Evolutionary conservation across 169 alveolate species (phyloP).

Genomic region (Plasmodium vinckei): DNA sequence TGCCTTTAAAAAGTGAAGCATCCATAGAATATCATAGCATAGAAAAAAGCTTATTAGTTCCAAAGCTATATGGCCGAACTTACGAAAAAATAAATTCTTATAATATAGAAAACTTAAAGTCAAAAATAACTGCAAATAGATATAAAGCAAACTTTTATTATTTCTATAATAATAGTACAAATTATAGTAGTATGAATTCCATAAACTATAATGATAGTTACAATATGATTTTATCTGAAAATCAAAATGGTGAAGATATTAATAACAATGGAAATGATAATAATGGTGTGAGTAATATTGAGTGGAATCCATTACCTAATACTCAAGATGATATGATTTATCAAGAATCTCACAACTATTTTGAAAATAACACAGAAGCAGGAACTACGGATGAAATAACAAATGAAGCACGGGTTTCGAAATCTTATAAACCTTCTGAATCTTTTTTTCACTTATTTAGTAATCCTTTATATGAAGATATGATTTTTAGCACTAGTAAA

Average conservation of each 20-base stretch:
- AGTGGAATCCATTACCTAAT: conserved; percentile 4
- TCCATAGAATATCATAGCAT: conserved; percentile 6
- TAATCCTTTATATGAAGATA: conserved; percentile 75
- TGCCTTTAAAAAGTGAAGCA: conserved; percentile 9
- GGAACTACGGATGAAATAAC: conserved; percentile 31
- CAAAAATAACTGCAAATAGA: conserved; percentile 66
- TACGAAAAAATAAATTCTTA: conserved; percentile 60
- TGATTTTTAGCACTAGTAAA: conserved; percentile 73
- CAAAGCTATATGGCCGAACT: conserved; percentile 55
- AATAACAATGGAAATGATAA: background rate
- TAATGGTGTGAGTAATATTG: too few relatives aligned
- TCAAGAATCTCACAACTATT: conserved; percentile 12
- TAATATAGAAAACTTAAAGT: conserved; percentile 52
- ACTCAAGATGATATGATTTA: conserved; percentile 15
- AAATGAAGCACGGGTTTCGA: conserved; percentile 47
- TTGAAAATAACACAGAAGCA: conserved; percentile 3
- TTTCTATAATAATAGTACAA: conserved; percentile 45
- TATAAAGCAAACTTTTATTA: conserved; percentile 71
- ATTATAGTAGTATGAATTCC: background rate
- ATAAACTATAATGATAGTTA: conserved; percentile 1
- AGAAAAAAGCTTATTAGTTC: conserved; percentile 27
- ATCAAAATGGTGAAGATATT: background rate
- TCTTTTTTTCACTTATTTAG: conserved; percentile 73
- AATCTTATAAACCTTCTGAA: conserved; percentile 53
- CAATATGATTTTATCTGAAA: background rate